Conservation (phyloP, 306 rosid species). For the Pueraria montana region DNA sequence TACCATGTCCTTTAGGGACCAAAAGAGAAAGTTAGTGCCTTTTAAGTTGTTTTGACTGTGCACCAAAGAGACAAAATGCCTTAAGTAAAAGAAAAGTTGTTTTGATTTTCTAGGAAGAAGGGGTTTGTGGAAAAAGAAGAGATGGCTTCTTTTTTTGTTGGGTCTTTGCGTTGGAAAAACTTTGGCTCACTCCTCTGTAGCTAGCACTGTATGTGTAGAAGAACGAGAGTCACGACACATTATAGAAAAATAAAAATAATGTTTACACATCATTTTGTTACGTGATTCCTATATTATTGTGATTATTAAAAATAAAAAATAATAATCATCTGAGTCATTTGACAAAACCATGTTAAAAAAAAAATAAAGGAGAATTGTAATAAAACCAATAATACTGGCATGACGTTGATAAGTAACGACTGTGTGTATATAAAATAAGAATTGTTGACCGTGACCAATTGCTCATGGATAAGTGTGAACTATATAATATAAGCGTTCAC, state of each 20-base stretch:
- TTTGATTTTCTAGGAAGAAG: neutral
- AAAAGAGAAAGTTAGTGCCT: neutral
- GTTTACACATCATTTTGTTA: too few species aligned
- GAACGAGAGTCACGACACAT: too few species aligned
- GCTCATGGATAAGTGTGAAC: neutral
- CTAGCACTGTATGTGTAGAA: neutral
- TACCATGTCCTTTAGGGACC: neutral
- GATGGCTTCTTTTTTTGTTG: neutral
- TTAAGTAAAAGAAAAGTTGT: neutral
- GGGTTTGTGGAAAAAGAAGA: neutral
- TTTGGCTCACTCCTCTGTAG: neutral
- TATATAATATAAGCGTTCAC: neutral
- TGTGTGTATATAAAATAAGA: neutral
- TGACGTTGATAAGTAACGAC: neutral
- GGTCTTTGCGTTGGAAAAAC: neutral
- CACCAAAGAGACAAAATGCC: neutral
- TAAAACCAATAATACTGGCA: too few species aligned
- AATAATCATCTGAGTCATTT: too few species aligned
- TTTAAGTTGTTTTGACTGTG: neutral
- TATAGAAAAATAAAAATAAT: too few species aligned
- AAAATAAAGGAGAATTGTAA: too few species aligned
- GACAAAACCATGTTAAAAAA: neutral
- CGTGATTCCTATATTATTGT: too few species aligned
- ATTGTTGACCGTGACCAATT: neutral
- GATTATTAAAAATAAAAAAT: too few species aligned